phyloP scores from a whole-genome alignment of 1,139 yeast species.

The Fermentozyma sake region DNA sequence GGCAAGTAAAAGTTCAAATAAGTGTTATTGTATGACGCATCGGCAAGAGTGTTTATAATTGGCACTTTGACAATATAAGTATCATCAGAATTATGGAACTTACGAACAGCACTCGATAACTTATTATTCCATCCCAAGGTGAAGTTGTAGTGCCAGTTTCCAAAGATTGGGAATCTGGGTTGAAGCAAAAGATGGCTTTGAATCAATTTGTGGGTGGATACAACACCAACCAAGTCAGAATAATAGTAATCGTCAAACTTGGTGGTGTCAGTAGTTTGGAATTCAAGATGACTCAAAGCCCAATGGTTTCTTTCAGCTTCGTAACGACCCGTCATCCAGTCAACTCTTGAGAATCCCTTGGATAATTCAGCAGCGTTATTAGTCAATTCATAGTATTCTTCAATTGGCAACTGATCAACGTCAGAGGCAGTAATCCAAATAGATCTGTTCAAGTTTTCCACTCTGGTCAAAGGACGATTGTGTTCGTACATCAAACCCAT shows the following conservation, averaged over 20 bases:
- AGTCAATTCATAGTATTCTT: constrained; percentile 80
- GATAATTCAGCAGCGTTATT: constrained; percentile 70
- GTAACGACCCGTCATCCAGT: constrained; percentile 58
- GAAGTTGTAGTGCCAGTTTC: constrained; percentile 95
- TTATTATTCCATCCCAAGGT: constrained; percentile 86
- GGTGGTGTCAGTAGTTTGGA: constrained; percentile 42
- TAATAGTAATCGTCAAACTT: constrained; percentile 63
- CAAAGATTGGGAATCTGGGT: constrained; percentile 92
- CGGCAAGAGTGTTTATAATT: constrained; percentile 65
- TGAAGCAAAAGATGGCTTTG: constrained; percentile 52
- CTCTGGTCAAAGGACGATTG: constrained; percentile 62
- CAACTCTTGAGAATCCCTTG: constrained; percentile 72
- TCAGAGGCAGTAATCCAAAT: constrained; percentile 60
- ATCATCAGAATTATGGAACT: constrained; percentile 35
- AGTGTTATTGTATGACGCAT: constrained; percentile 62
- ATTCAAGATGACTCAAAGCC: constrained; percentile 52
- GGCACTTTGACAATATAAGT: constrained; percentile 67
- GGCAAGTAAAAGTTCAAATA: constrained; percentile 71
- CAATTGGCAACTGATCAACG: constrained; percentile 46
- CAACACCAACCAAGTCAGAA: constrained; percentile 90
- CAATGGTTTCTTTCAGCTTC: constrained; percentile 41
- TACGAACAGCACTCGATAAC: constrained; percentile 49
- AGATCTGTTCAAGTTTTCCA: constrained; percentile 61
- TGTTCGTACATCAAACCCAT: constrained; percentile 61
- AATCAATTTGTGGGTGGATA: constrained; percentile 67